Evolutionary conservation across 306 rosid species (phyloP).

Genomic region (Prunus kanzakura): DNA sequence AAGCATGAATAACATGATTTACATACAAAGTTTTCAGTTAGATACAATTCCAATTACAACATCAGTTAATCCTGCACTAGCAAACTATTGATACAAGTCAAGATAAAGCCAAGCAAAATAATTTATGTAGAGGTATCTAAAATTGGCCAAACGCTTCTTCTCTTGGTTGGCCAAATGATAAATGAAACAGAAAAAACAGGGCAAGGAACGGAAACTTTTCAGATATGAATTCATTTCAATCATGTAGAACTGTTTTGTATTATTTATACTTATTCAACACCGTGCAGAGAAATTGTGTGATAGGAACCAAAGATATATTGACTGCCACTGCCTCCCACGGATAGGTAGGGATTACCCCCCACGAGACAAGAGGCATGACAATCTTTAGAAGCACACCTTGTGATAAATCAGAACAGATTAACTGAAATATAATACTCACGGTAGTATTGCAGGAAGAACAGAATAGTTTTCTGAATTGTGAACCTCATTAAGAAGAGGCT

Average conservation of each 20-base stretch:
- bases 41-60: background rate
- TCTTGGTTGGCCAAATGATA: too few species aligned
- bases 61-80: background rate
- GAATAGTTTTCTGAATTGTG: constrained; percentile 56
- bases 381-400: too few species aligned
- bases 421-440: constrained; percentile 52
- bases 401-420: background rate
- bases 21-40: background rate
- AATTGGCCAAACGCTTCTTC: too few species aligned
- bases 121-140: too few species aligned
- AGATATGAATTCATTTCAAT: background rate
- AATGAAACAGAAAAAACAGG: too few species aligned
- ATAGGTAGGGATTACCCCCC: background rate
- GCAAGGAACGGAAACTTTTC: background rate
- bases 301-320: background rate
- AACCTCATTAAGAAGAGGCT: constrained; percentile 52
- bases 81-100: background rate
- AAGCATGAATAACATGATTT: constrained; percentile 7
- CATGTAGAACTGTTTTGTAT: too few species aligned
- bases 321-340: background rate
- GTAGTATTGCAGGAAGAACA: constrained; percentile 60
- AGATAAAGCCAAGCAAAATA: too few species aligned
- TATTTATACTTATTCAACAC: too few species aligned
- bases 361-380: background rate
- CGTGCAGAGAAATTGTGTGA: background rate